Evolutionary conservation across 352 stramenopile genomes (phyloP), one percentile per base, ranked within the genome.

Genomic region (Phytophthora ohioensis): DNA sequence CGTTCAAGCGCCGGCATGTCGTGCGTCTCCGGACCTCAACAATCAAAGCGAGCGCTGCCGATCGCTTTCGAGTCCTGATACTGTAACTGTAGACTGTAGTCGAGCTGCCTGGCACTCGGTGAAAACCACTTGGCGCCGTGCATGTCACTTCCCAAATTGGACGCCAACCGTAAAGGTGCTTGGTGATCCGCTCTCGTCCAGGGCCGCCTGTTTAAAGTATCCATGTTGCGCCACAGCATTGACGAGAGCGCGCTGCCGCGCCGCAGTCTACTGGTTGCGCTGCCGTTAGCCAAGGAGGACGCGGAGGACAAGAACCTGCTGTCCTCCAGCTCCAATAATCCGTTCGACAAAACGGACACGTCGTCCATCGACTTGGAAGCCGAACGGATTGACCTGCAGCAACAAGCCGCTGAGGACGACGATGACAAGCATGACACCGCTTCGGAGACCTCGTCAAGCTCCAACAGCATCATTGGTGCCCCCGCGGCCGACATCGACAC

Each of bases 151-250:
- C 52, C 46, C 38, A 32, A 68, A 75, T 55, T 74, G 60, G 59
- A 71, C 65, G 12, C 42, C 70, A 62, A 75, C 30, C 35, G 59
- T 60, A 57, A 64, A 70, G 60, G 46, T 60, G 48, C 8, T 58
- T 55, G 56, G 61, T 57, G 51, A 60, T 62, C 51, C n/a, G 27
- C 36, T 47, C 53, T 27, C 49, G 9, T 34, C 41, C 15, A 58
- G 36, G 32, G 47, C 46, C 48, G 54, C 58, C 49, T 68, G 51
- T 45, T 48, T 41, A 61, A 30, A 49, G 57, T 49, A 64, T 73
- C 57, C 69, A 70, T 76, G 64, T 47, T 76, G 64, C 69, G 69
- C 52, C 55, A 57, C 42, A 76, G 68, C 47, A 66, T 76, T 57
- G 68, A 73, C 35, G 64, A 73, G 48, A 70, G 54, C 13, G 57